Evolutionary conservation across 129 eudicot species (phyloP).

Genomic region (Centrapalus pauciflorus): DNA sequence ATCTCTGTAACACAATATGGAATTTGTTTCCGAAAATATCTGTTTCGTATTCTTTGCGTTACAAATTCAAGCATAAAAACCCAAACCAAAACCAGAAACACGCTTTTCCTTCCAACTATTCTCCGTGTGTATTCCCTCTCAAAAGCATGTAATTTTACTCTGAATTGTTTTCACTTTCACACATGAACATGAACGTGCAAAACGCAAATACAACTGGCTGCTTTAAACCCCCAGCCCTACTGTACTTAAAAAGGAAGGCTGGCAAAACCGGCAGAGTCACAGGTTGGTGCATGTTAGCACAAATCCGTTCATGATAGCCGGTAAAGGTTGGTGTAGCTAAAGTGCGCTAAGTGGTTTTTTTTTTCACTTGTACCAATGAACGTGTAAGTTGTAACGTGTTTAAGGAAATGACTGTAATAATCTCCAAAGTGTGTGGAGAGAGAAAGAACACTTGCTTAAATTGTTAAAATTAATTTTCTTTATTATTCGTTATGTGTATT

Average conservation of each 20-base stretch:
- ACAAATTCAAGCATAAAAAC: background rate
- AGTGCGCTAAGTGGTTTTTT: slow-evolving; percentile 27
- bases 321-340: slow-evolving; percentile 15
- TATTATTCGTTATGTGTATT: too few relatives aligned
- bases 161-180: background rate
- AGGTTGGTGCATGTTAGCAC: slow-evolving; percentile 39
- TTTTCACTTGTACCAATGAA: slow-evolving; percentile 10
- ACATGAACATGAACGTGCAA: slow-evolving; percentile 37
- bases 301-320: slow-evolving; percentile 6
- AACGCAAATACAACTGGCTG: slow-evolving; percentile 32
- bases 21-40: background rate
- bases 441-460: too few relatives aligned
- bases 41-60: background rate
- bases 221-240: slow-evolving; percentile 3
- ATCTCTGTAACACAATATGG: slow-evolving; percentile 5
- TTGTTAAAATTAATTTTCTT: too few relatives aligned
- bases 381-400: slow-evolving; percentile 40
- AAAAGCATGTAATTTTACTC: background rate
- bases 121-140: background rate
- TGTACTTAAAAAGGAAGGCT: slow-evolving; percentile 18
- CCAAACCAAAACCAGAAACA: background rate
- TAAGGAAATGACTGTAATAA: slow-evolving; percentile 11
- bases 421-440: slow-evolving; percentile 29
- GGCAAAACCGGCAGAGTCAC: background rate
- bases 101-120: background rate